Evolutionary conservation across 306 rosid genomes (phyloP).

Genomic region (Rosa multiflora): DNA sequence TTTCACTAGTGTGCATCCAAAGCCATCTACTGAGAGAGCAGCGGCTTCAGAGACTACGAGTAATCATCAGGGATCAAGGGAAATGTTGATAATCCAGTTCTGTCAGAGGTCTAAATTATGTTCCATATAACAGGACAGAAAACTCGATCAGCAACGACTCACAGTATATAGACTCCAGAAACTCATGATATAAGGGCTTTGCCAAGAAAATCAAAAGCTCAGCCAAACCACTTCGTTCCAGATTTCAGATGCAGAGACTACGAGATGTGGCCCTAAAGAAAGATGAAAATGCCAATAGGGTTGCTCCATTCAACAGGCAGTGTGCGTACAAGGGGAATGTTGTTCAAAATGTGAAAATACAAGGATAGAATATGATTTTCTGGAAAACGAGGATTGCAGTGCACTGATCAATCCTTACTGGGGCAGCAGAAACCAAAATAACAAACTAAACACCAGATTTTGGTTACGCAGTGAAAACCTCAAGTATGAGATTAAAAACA

Average conservation of each 20-base stretch:
- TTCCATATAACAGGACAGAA: slow-evolving; percentile 40
- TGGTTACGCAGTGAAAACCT: too few species aligned
- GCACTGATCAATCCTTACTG: too few species aligned
- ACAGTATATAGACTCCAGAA: slow-evolving; percentile 30
- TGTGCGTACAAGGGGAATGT: slow-evolving; percentile 40
- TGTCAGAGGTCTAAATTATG: slow-evolving; percentile 45
- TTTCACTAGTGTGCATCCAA: slow-evolving; percentile 55
- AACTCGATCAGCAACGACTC: slow-evolving; percentile 36
- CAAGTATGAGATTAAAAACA: too few species aligned
- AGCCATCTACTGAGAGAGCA: slow-evolving; percentile 40
- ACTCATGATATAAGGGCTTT: slow-evolving; percentile 38
- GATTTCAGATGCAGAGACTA: slow-evolving; percentile 41
- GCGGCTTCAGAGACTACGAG: slow-evolving; percentile 41
- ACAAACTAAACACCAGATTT: too few species aligned
- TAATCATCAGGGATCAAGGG: slow-evolving; percentile 51
- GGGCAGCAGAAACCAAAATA: too few species aligned
- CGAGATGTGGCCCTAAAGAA: slow-evolving; percentile 37
- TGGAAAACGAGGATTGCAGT: too few species aligned
- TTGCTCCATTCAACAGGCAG: slow-evolving; percentile 39
- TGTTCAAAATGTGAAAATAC: slow-evolving; percentile 9
- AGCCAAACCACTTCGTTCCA: slow-evolving; percentile 39
- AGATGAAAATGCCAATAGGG: slow-evolving; percentile 45
- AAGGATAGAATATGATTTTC: too few species aligned
- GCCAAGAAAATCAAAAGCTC: slow-evolving; percentile 52
- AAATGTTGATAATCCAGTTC: slow-evolving; percentile 43